phyloP scores from a whole-genome alignment of 139 green algal species.

The Ostreobium quekettii region DNA sequence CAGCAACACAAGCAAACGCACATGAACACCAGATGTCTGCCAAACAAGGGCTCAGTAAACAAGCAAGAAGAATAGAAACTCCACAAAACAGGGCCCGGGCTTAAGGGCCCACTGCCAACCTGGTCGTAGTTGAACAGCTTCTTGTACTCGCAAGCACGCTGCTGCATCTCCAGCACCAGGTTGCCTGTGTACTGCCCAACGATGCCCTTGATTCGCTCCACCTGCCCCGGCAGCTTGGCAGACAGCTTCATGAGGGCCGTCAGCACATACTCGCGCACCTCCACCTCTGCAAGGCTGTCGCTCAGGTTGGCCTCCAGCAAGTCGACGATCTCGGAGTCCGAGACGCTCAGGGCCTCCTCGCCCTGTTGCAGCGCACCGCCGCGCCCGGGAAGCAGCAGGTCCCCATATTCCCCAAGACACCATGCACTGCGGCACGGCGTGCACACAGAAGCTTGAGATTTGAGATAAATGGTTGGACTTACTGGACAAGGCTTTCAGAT shows the following conservation, averaged over 20 bases:
- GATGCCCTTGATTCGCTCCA: constrained; percentile 33
- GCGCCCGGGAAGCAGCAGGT: constrained; percentile 62
- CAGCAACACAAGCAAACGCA: background rate
- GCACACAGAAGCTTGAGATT: too few relatives aligned
- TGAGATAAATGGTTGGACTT: too few relatives aligned
- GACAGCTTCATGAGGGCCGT: constrained; percentile 81
- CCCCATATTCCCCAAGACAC: constrained; percentile 86
- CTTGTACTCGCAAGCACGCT: constrained; percentile 61
- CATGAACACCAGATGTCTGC: constrained; percentile 16
- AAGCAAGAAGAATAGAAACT: too few relatives aligned
- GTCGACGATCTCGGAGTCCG: constrained; percentile 7
- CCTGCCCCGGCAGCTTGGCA: constrained; percentile 45
- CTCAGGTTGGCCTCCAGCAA: constrained; percentile 42
- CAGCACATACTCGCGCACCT: constrained; percentile 53
- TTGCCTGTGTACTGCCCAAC: constrained; percentile 42
- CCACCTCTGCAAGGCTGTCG: constrained; percentile 13
- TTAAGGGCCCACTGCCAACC: too few relatives aligned
- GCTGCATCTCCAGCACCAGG: constrained; percentile 71
- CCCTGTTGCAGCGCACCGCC: constrained; percentile 47
- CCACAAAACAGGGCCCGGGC: too few relatives aligned
- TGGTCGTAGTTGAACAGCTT: constrained; percentile 53
- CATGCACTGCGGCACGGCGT: constrained; percentile 51
- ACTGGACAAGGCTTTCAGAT: too few relatives aligned
- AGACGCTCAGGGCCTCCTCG: constrained; percentile 37
- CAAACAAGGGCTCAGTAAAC: too few relatives aligned